Percentiles rank a stretch among this genome's conserved stretches.
These are phyloP conservation scores for Celoporthe dispersa DNA, from an alignment of 2,329 filamentous ascomycete species.

Conservation along the genomic window DNA sequence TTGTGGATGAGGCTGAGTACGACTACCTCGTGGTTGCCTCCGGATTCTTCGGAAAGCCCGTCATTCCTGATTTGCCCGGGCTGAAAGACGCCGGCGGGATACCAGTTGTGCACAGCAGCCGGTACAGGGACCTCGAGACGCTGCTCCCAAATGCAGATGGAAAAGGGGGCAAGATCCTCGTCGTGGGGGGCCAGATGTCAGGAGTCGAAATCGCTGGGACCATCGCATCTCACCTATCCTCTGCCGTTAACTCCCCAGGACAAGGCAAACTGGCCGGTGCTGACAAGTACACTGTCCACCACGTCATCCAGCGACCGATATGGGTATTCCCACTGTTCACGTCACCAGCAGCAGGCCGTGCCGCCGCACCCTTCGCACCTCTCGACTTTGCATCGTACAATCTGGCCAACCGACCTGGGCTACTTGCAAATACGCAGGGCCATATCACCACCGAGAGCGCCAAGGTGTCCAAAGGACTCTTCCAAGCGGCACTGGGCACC, in stretches of 20 bases:
- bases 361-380: conserved; percentile 68
- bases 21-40: conserved; percentile 75
- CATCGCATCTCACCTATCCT: conserved; percentile 73
- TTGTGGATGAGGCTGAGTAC: conserved; percentile 57
- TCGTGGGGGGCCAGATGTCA: conserved; percentile 83
- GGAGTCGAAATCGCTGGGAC: conserved; percentile 77
- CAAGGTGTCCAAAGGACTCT: conserved; percentile 55
- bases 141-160: conserved; percentile 48
- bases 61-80: conserved; percentile 50
- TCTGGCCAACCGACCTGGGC: conserved; percentile 61
- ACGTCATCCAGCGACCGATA: conserved; percentile 70
- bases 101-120: conserved; percentile 70
- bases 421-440: conserved; percentile 66
- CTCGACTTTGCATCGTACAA: conserved; percentile 77
- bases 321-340: conserved; percentile 71
- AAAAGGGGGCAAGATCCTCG: conserved; percentile 64
- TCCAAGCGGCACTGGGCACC: conserved; percentile 52
- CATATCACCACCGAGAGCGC: conserved; percentile 65
- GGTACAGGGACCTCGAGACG: conserved; percentile 59
- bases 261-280: conserved; percentile 45
- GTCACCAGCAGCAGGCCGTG: conserved; percentile 56
- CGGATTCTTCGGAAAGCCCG: conserved; percentile 73
- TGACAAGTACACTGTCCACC: conserved; percentile 64
- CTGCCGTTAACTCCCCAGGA: conserved; percentile 58
- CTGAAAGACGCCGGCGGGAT: conserved; percentile 43